Evolutionary conservation across 257 asterid species (phyloP).

Genomic region (Nicotiana undulata): DNA sequence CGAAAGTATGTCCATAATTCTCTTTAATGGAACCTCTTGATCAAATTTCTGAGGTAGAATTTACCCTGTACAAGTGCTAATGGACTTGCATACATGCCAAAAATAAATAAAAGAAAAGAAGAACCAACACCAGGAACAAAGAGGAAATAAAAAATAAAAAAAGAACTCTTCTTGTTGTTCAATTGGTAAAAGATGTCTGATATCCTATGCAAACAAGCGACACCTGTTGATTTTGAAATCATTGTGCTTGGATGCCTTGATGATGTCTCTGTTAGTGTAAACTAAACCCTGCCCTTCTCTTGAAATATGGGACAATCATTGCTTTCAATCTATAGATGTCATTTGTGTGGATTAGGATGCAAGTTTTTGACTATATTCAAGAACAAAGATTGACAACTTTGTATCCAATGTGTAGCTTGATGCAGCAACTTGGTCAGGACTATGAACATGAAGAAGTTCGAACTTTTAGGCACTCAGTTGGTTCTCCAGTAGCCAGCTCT

Average conservation of each 20-base stretch:
- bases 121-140: neutral
- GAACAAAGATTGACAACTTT: neutral
- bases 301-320: neutral
- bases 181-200: too few relatives aligned
- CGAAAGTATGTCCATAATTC: slow-evolving; percentile 43
- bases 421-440: slow-evolving; percentile 88
- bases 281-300: neutral
- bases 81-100: neutral
- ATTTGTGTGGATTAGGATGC: neutral
- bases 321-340: neutral
- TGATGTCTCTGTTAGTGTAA: neutral
- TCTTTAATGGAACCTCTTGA: neutral
- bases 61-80: neutral
- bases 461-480: slow-evolving; percentile 51
- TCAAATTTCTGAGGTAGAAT: neutral
- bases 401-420: slow-evolving; percentile 37
- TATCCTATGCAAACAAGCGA: neutral
- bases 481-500: slow-evolving; percentile 81
- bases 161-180: neutral
- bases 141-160: neutral
- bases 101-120: neutral
- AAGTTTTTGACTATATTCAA: neutral
- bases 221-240: neutral
- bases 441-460: slow-evolving; percentile 75
- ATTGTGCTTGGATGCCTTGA: neutral